Conservation (phyloP, 2,329 filamentous ascomycete species). For the Trichophyton verrucosum region DNA sequence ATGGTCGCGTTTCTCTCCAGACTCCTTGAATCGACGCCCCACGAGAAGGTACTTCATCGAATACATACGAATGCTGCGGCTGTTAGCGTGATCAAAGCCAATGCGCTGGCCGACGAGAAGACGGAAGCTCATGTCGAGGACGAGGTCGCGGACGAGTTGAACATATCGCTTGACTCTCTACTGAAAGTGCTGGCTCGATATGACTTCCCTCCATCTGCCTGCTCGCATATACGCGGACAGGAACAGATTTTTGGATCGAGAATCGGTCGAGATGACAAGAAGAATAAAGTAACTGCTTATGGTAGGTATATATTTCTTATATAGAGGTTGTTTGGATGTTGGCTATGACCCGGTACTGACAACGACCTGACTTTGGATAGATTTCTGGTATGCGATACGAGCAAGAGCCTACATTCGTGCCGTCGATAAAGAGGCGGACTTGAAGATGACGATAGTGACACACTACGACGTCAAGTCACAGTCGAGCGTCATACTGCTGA, state of each 20-base stretch:
- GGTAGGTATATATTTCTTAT: slow-evolving; percentile 3
- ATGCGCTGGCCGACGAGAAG: slow-evolving; percentile 9
- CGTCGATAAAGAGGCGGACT: slow-evolving; percentile 9
- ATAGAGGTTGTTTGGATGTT: background rate
- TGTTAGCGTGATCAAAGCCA: slow-evolving; percentile 6
- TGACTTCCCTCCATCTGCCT: slow-evolving; percentile 9
- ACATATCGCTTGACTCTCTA: slow-evolving; percentile 8
- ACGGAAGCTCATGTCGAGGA: background rate
- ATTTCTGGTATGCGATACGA: slow-evolving; percentile 10
- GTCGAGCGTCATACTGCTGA: slow-evolving; percentile 7
- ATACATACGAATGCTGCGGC: slow-evolving; percentile 1
- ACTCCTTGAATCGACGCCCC: slow-evolving; percentile 9
- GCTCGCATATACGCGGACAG: slow-evolving; percentile 10
- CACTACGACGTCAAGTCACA: slow-evolving; percentile 10
- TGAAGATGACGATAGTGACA: slow-evolving; percentile 11
- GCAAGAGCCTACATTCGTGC: slow-evolving; percentile 8
- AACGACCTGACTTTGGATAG: background rate
- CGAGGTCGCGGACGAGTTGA: slow-evolving; percentile 6
- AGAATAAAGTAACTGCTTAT: slow-evolving; percentile 5
- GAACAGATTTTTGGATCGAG: slow-evolving; percentile 10
- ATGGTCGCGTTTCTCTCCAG: background rate
- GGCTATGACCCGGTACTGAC: background rate
- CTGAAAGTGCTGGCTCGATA: slow-evolving; percentile 10
- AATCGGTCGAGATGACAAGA: slow-evolving; percentile 5
- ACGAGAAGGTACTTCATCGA: slow-evolving; percentile 8